Conservation (phyloP, 768 basidiomycete genomes). For the Stropharia rugosoannulata region DNA sequence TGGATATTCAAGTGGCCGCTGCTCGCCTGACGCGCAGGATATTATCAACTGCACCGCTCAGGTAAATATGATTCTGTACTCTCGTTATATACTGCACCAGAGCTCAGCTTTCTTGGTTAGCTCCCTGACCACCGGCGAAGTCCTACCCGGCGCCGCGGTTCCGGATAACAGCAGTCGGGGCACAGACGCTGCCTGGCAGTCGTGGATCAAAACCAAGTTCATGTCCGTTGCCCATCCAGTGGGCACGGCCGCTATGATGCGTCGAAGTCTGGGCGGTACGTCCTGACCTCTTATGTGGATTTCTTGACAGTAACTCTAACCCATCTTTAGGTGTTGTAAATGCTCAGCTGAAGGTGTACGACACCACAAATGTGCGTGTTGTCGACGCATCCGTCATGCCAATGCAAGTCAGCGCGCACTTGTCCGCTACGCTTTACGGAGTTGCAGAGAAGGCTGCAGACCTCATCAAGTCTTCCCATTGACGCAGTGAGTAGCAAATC, state of each 20-base stretch:
- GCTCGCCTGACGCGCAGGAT: constrained; percentile 43
- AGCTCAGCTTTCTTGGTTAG: constrained; percentile 16
- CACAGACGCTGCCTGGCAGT: constrained; percentile 43
- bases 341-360: constrained; percentile 44
- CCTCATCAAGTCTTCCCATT: constrained; percentile 39
- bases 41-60: constrained; percentile 39
- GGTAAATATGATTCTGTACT: constrained; percentile 21
- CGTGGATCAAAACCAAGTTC: constrained; percentile 43
- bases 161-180: constrained; percentile 45
- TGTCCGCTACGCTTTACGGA: constrained; percentile 48
- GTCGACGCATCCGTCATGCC: constrained; percentile 52
- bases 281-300: neutral
- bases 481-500: neutral
- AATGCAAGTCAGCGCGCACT: constrained; percentile 45
- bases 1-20: constrained; percentile 48
- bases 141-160: constrained; percentile 36
- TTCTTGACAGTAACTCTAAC: neutral
- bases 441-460: constrained; percentile 58
- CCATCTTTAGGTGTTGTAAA: constrained; percentile 42
- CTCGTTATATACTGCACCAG: neutral
- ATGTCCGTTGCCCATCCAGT: constrained; percentile 49
- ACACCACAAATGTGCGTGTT: constrained; percentile 48
- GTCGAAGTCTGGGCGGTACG: constrained; percentile 34
- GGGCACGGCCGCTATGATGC: constrained; percentile 47
- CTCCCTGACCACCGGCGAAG: constrained; percentile 40